Percentiles rank a stretch among this genome's conserved stretches.
Evolutionary conservation across 23 red algal species (phyloP).

Genomic region (Gracilaria gracilis): DNA sequence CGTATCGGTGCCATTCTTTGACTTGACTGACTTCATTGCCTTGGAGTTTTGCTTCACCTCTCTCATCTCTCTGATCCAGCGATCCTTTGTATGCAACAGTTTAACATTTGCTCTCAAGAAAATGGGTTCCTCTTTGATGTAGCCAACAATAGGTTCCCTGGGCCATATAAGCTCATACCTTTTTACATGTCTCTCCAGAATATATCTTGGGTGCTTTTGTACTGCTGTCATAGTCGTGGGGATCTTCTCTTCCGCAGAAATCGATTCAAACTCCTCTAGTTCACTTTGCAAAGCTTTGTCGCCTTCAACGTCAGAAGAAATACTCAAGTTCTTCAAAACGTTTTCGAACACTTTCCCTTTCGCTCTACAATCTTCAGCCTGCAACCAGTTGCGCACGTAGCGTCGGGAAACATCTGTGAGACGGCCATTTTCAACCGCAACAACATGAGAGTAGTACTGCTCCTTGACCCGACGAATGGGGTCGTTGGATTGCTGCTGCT

Average conservation of each 20-base stretch:
- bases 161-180: conserved; percentile 94
- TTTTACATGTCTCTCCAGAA: conserved; percentile 88
- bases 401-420: conserved; percentile 72
- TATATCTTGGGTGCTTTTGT: conserved; percentile 84
- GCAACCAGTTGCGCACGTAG: conserved; percentile 64
- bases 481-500: not conserved
- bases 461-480: not conserved
- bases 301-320: not conserved
- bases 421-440: conserved; percentile 64
- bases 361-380: conserved; percentile 44
- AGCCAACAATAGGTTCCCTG: conserved; percentile 65
- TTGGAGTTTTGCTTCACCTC: conserved; percentile 65
- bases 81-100: conserved; percentile 84
- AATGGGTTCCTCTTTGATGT: conserved; percentile 73
- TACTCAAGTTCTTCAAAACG: conserved; percentile 35
- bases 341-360: conserved; percentile 61
- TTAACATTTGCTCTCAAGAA: conserved; percentile 80
- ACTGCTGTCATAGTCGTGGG: conserved; percentile 73
- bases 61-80: conserved; percentile 88
- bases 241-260: conserved; percentile 56
- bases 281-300: conserved; percentile 43
- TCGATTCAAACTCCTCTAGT: conserved; percentile 60
- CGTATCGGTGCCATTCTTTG: conserved; percentile 50
- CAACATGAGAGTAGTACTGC: conserved; percentile 69
- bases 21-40: conserved; percentile 82